These are phyloP conservation scores for Solanum boliviense DNA, from an alignment of 257 asterid species.

Conservation along the genomic window DNA sequence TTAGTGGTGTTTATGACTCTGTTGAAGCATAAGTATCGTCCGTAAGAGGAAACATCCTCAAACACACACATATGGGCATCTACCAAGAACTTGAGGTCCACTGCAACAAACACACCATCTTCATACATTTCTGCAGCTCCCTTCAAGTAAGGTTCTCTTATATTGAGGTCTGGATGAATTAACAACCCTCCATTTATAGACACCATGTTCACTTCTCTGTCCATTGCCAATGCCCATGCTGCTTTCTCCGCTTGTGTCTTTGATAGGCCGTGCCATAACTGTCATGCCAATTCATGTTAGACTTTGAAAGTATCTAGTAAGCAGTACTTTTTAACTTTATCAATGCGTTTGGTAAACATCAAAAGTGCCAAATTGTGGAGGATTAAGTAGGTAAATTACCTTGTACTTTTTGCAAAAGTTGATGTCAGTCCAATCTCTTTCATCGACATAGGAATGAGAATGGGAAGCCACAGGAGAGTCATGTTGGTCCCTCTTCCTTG, in stretches of 20 bases:
- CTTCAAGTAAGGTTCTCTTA: conserved; percentile 68
- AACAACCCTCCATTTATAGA: conserved; percentile 64
- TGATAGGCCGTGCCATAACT: conserved; percentile 88
- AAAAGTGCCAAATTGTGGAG: background rate
- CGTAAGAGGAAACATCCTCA: conserved; percentile 71
- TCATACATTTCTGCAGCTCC: conserved; percentile 89
- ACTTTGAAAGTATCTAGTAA: background rate
- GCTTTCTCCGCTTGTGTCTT: conserved; percentile 84
- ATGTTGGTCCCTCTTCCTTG: conserved; percentile 14
- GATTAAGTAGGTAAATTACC: conserved; percentile 16
- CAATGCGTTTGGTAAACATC: background rate
- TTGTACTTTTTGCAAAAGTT: conserved; percentile 68
- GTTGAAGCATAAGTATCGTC: conserved; percentile 79
- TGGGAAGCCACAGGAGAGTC: conserved; percentile 6
- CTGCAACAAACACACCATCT: conserved; percentile 76
- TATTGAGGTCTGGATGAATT: conserved; percentile 45
- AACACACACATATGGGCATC: conserved; percentile 80
- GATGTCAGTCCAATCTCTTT: conserved; percentile 74
- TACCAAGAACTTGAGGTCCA: conserved; percentile 61
- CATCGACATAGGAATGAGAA: conserved; percentile 23
- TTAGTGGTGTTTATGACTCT: conserved; percentile 37
- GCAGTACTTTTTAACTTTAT: background rate
- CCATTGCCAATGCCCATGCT: conserved; percentile 97
- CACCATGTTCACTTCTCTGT: conserved; percentile 80
- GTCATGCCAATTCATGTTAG: background rate